Percentiles rank a stretch among this genome's conserved stretches.
Evolutionary conservation across 2,329 filamentous ascomycete genomes (phyloP).

Genomic region (Calonectria honghensis): DNA sequence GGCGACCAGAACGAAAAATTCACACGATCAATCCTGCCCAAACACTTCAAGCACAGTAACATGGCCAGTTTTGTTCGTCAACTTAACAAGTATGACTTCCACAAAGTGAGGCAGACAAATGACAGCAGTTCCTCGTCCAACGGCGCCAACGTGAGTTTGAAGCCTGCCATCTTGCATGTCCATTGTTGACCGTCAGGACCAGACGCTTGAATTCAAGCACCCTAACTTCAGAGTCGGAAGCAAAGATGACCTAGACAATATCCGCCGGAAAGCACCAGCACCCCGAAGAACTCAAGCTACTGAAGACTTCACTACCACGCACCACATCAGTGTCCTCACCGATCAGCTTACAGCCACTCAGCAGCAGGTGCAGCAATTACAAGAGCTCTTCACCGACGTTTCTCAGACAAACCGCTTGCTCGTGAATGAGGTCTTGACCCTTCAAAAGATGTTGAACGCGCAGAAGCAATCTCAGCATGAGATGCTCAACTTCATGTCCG

Average conservation of each 20-base stretch:
- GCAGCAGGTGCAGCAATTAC: slow-evolving; percentile 91
- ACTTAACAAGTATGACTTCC: slow-evolving; percentile 98
- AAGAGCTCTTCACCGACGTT: slow-evolving; percentile 89
- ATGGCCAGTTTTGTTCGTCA: slow-evolving; percentile 98
- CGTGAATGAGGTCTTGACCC: slow-evolving; percentile 75
- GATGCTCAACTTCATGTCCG: slow-evolving; percentile 73
- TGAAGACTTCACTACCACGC: slow-evolving; percentile 86
- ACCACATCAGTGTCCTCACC: slow-evolving; percentile 92
- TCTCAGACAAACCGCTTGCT: slow-evolving; percentile 77
- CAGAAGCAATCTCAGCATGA: slow-evolving; percentile 76
- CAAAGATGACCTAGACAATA: slow-evolving; percentile 97
- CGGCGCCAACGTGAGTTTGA: slow-evolving; percentile 60
- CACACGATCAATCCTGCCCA: slow-evolving; percentile 95
- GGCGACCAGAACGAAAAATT: slow-evolving; percentile 91
- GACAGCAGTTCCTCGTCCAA: slow-evolving; percentile 61
- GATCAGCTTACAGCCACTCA: slow-evolving; percentile 92
- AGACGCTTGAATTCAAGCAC: slow-evolving; percentile 88
- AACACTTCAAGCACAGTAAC: slow-evolving; percentile 99
- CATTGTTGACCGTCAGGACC: slow-evolving; percentile 61
- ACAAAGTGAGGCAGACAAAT: slow-evolving; percentile 85
- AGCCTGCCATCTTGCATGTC: not conserved
- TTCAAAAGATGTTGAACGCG: slow-evolving; percentile 77
- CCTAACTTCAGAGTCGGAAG: slow-evolving; percentile 97
- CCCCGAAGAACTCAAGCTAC: slow-evolving; percentile 82
- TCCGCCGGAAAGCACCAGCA: slow-evolving; percentile 94